Percentiles rank a stretch among this genome's conserved stretches.
Conservation (phyloP, 1,284 basidiomycete species). For the Tilletiopsis washingtonensis region DNA sequence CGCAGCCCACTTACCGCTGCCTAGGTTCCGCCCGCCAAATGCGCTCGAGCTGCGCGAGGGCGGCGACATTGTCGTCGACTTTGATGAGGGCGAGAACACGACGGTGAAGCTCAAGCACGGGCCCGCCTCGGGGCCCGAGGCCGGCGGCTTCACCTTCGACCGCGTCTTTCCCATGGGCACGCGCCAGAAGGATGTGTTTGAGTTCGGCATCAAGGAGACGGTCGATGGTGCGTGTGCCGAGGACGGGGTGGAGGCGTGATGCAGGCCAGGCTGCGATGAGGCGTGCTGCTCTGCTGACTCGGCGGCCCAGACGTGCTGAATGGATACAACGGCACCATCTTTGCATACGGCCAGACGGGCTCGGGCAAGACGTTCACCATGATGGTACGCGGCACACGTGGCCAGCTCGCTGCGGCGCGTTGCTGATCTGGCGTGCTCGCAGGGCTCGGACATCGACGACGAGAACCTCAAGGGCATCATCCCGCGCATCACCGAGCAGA, state of each 20-base stretch:
- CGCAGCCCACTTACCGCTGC: neutral
- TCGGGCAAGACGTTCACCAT: slow-evolving; percentile 53
- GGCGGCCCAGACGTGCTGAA: slow-evolving; percentile 80
- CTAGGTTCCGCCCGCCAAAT: slow-evolving; percentile 90
- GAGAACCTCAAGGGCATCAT: slow-evolving; percentile 74
- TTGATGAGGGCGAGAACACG: slow-evolving; percentile 60
- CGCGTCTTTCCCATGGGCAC: slow-evolving; percentile 90
- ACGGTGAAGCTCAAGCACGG: slow-evolving; percentile 59
- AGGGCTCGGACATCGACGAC: slow-evolving; percentile 96
- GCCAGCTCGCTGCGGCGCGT: neutral
- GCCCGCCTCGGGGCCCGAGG: slow-evolving; percentile 47
- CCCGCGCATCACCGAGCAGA: slow-evolving; percentile 96
- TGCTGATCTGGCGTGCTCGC: neutral
- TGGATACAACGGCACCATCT: slow-evolving; percentile 83
- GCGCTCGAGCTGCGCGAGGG: slow-evolving; percentile 78
- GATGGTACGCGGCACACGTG: slow-evolving; percentile 20
- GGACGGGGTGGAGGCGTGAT: no score
- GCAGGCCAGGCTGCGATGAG: no score
- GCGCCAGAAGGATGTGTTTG: slow-evolving; percentile 88
- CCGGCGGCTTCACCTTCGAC: slow-evolving; percentile 93
- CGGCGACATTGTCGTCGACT: slow-evolving; percentile 82
- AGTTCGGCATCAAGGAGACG: slow-evolving; percentile 90
- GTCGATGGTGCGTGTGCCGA: slow-evolving; percentile 43
- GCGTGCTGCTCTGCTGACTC: slow-evolving; percentile 7
- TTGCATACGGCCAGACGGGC: slow-evolving; percentile 96